Evolutionary conservation across 495 filamentous ascomycete genomes (phyloP), one percentile per base, ranked within the genome.

Genomic region (Neurospora terricola): DNA sequence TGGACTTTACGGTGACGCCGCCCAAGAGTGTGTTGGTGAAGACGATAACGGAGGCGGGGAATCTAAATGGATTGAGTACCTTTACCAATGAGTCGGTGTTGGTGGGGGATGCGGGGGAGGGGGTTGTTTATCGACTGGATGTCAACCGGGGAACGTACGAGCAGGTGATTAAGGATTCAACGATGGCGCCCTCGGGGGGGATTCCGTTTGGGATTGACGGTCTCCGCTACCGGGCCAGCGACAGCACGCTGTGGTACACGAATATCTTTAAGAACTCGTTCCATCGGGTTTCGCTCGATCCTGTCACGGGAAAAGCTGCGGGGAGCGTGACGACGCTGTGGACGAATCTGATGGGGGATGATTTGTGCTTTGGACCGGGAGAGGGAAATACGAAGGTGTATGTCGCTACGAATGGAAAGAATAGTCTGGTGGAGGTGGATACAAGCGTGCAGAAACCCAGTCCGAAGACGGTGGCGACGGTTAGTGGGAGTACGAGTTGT

Each of bases 211-310:
- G 81, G 73, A 79, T 82, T 73, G 79, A 81, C 75, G 77, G 36
- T 6, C 36, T 37, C 0, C 36, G 36, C 36, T 37, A 8, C 5
- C 36, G 36, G 1, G 0, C 36, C 0, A 8, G 6, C 6, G 36
- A 37, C 36, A 8, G 6, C 0, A 37, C 36, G 6, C 6, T 37
- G 0, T 37, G 77, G 76, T 85, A 83, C 78, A 85, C 83, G 66
- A 85, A 85, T 74, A 81, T 85, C 75, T 83, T 83, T 75, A 78
- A 76, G 74, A 85, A 84, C 76, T 80, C 73, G 38, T 82, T 85
- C 73, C 78, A 84, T 76, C 81, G 80, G 72, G 72, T 84, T 14
- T 11, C 79, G 21, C 76, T 85, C 43, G 82, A 85, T 72, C 70
- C 79, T 4, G 75, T 71, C 14, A 81, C 83, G 5, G 83, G 77